Evolutionary conservation across 805 yeast species (phyloP).

Genomic region (Metschnikowia orientalis): DNA sequence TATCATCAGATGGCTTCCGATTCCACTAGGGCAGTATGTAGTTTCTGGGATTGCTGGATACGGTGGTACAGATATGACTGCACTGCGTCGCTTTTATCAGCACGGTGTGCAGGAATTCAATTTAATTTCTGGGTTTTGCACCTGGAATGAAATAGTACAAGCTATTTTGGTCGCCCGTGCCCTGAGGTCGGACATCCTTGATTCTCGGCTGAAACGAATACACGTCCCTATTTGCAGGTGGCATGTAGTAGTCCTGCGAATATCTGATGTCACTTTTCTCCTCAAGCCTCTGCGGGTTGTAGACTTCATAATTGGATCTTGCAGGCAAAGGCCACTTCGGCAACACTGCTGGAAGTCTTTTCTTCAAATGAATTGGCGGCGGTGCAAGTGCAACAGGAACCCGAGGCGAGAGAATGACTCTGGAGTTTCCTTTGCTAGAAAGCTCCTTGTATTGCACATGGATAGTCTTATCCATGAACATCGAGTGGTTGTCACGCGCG

Average conservation of each 20-base stretch:
- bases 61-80: too few relatives aligned
- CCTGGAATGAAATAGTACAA: conserved; percentile 15
- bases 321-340: conserved; percentile 10
- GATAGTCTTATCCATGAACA: conserved; percentile 67
- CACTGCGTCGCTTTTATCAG: too few relatives aligned
- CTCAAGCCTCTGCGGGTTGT: conserved; percentile 24
- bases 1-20: too few relatives aligned
- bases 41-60: too few relatives aligned
- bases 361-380: conserved; percentile 63
- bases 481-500: conserved; percentile 78
- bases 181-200: conserved; percentile 8
- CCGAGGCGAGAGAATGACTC: conserved; percentile 26
- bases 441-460: conserved; percentile 81
- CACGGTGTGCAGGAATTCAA: too few relatives aligned
- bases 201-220: conserved; percentile 7
- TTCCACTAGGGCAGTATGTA: too few relatives aligned
- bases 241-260: conserved; percentile 11
- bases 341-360: conserved; percentile 10
- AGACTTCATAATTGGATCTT: conserved; percentile 9
- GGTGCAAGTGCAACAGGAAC: conserved; percentile 56
- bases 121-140: conserved; percentile 1
- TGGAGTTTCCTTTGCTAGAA: conserved; percentile 12
- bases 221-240: conserved; percentile 7
- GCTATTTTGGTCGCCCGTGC: conserved; percentile 11
- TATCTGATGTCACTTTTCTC: conserved; percentile 10